These are phyloP conservation scores for Ceratobasidium sp. DNA, from an alignment of 1,284 basidiomycete genomes.

Conservation along the genomic window DNA sequence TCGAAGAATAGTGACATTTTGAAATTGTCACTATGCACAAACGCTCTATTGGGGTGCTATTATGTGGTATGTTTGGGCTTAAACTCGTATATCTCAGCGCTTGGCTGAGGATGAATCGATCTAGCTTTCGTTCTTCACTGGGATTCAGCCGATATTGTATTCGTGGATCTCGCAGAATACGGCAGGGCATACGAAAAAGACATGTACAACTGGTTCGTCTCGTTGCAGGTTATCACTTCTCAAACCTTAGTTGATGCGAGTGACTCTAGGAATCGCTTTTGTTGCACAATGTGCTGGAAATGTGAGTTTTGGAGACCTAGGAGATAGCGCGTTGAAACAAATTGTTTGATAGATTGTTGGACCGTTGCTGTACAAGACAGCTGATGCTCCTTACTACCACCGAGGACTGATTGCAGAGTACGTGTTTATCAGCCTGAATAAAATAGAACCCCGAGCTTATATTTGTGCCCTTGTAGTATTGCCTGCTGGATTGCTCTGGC, in stretches of 20 bases:
- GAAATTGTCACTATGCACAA: too few species aligned
- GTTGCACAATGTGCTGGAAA: slow-evolving; percentile 60
- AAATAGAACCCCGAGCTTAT: background rate
- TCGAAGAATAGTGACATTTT: too few species aligned
- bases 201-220: slow-evolving; percentile 53
- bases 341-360: slow-evolving; percentile 55
- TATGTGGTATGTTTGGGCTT: slow-evolving; percentile 55
- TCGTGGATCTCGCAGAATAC: slow-evolving; percentile 60
- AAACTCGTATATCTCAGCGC: slow-evolving; percentile 23
- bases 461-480: slow-evolving; percentile 50
- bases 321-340: background rate
- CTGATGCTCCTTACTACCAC: slow-evolving; percentile 57
- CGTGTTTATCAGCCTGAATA: slow-evolving; percentile 21
- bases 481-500: slow-evolving; percentile 57
- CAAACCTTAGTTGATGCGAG: background rate
- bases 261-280: slow-evolving; percentile 52
- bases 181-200: slow-evolving; percentile 60
- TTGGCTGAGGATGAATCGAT: background rate
- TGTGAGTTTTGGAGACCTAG: slow-evolving; percentile 47
- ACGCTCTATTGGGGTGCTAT: slow-evolving; percentile 59
- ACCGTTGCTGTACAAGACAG: slow-evolving; percentile 56
- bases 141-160: slow-evolving; percentile 58
- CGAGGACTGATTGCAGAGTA: slow-evolving; percentile 56
- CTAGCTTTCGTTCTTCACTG: slow-evolving; percentile 56
- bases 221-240: background rate